phyloP scores from a whole-genome alignment of 768 basidiomycete species.

The Dentipellis fragilis region DNA sequence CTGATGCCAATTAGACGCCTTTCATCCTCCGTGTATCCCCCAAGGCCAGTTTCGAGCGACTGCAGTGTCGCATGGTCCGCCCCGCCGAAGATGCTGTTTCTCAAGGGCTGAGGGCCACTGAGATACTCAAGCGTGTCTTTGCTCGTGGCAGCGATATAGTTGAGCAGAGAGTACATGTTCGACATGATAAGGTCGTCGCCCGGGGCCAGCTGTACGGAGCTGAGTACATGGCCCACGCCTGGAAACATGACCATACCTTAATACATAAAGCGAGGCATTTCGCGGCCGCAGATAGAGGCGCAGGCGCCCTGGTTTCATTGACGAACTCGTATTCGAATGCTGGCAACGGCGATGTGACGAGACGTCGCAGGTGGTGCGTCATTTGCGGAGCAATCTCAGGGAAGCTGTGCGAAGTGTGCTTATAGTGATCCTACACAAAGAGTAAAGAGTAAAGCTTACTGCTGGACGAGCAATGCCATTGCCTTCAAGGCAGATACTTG shows the following conservation, averaged over 20 bases:
- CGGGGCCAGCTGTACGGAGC: conserved; percentile 51
- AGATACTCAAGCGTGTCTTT: conserved; percentile 58
- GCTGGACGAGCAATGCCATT: conserved; percentile 74
- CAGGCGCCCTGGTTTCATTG: conserved; percentile 61
- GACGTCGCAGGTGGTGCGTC: conserved; percentile 73
- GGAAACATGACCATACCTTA: conserved; percentile 35
- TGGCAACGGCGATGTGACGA: conserved; percentile 79
- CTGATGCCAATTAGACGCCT: conserved; percentile 78
- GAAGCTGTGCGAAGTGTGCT: conserved; percentile 40
- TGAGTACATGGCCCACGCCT: conserved; percentile 1
- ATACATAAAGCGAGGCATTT: conserved; percentile 88
- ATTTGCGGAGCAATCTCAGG: conserved; percentile 66
- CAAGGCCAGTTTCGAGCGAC: conserved; percentile 52
- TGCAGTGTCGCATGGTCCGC: conserved; percentile 42
- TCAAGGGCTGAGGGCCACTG: conserved; percentile 25
- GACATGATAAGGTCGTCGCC: conserved; percentile 89
- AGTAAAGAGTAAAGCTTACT: conserved; percentile 36
- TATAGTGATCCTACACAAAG: neutral
- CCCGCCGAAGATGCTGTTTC: conserved; percentile 9
- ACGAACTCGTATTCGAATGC: conserved; percentile 84
- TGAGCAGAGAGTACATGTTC: conserved; percentile 92
- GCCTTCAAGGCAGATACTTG: conserved; percentile 88
- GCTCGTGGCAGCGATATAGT: conserved; percentile 79
- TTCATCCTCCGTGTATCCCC: conserved; percentile 73
- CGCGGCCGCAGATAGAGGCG: conserved; percentile 75